Conservation (phyloP, 2,329 filamentous ascomycete genomes). For the Dothideomycetes sp. region DNA sequence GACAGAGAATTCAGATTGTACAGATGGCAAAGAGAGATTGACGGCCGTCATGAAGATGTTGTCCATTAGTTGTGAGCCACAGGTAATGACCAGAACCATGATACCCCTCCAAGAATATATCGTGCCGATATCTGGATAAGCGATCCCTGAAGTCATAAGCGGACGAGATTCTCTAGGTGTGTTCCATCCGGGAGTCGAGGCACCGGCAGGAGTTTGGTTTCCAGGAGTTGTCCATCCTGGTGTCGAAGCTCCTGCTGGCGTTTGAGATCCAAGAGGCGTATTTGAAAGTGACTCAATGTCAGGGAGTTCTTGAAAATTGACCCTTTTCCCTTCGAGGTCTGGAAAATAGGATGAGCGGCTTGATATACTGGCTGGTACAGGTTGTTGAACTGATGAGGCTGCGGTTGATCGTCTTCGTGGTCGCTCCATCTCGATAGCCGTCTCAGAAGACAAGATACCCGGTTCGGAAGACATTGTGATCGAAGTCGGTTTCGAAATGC, state of each 20-base stretch:
- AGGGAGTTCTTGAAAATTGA: neutral
- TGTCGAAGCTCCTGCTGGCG: slow-evolving; percentile 1
- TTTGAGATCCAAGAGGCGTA: neutral
- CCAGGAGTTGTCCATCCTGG: slow-evolving; percentile 5
- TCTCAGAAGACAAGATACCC: no score
- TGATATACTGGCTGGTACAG: neutral
- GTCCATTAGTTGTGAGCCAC: slow-evolving; percentile 35
- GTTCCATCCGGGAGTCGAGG: slow-evolving; percentile 2
- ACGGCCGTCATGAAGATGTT: slow-evolving; percentile 34
- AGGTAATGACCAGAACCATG: slow-evolving; percentile 32
- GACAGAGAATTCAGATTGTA: slow-evolving; percentile 31
- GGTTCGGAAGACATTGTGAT: no score
- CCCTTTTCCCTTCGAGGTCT: slow-evolving; percentile 1
- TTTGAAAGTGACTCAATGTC: neutral
- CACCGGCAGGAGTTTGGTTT: slow-evolving; percentile 3
- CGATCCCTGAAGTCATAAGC: neutral
- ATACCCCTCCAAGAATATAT: slow-evolving; percentile 32
- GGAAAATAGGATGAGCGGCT: slow-evolving; percentile 4
- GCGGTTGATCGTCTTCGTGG: neutral
- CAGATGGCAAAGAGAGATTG: slow-evolving; percentile 34
- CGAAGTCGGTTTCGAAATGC: no score
- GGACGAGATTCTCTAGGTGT: slow-evolving; percentile 1
- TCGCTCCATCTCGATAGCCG: neutral
- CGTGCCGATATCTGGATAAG: slow-evolving; percentile 27
- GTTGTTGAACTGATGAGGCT: neutral